These are phyloP conservation scores for Jaminaea rosea DNA, from an alignment of 1,284 basidiomycete species.

Conservation along the genomic window DNA sequence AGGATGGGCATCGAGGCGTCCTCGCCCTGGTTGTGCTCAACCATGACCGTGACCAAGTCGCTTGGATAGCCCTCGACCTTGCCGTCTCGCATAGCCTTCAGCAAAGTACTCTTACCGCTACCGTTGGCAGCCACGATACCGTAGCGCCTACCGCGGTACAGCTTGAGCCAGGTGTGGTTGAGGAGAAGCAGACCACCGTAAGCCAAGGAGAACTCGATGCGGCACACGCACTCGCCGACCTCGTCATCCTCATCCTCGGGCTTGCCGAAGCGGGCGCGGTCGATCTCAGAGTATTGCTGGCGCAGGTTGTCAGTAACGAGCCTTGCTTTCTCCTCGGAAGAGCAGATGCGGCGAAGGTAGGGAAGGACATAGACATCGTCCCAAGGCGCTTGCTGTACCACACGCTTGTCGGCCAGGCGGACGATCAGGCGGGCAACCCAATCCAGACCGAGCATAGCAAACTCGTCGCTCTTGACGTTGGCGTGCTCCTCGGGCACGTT, in stretches of 20 bases:
- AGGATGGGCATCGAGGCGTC: constrained; percentile 70
- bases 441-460: constrained; percentile 31
- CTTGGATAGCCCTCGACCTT: constrained; percentile 94
- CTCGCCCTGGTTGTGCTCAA: constrained; percentile 92
- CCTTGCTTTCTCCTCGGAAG: constrained; percentile 28
- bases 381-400: constrained; percentile 41
- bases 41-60: constrained; percentile 81
- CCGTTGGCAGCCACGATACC: constrained; percentile 94
- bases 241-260: constrained; percentile 59
- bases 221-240: constrained; percentile 63
- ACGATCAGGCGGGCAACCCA: constrained; percentile 34
- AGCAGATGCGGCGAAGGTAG: constrained; percentile 47
- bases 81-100: constrained; percentile 87
- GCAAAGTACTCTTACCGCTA: constrained; percentile 88
- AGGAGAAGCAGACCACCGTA: constrained; percentile 91
- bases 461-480: constrained; percentile 33
- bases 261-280: constrained; percentile 40
- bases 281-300: constrained; percentile 33
- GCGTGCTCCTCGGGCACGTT: constrained; percentile 25
- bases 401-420: constrained; percentile 43
- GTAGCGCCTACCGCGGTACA: constrained; percentile 77
- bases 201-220: constrained; percentile 88
- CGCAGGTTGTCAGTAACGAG: constrained; percentile 33
- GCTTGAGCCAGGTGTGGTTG: constrained; percentile 84
- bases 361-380: constrained; percentile 46